phyloP scores from a whole-genome alignment of 1,284 basidiomycete species.

The Sparassis latifolia region DNA sequence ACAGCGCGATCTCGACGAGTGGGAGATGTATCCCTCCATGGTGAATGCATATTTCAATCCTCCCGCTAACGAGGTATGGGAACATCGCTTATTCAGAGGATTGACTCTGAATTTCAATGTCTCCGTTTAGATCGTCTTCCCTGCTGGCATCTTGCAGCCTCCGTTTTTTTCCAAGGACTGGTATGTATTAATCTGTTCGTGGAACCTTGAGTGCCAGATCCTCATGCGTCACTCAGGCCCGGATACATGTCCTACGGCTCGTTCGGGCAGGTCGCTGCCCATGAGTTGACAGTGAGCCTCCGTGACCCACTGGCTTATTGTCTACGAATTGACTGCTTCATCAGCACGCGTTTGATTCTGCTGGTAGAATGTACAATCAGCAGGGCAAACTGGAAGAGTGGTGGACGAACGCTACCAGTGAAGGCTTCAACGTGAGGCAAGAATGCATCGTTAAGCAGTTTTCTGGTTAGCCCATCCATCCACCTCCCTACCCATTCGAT shows the following conservation, averaged over 20 bases:
- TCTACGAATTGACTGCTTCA: constrained; percentile 7
- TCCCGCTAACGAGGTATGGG: constrained; percentile 63
- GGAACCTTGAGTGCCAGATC: neutral
- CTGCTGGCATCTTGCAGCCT: constrained; percentile 89
- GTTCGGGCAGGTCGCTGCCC: constrained; percentile 85
- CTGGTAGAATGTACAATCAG: constrained; percentile 79
- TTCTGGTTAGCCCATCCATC: constrained; percentile 39
- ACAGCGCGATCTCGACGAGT: constrained; percentile 65
- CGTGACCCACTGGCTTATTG: neutral
- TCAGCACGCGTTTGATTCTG: constrained; percentile 90
- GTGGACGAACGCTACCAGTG: constrained; percentile 83
- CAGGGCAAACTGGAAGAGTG: constrained; percentile 80
- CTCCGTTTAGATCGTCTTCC: constrained; percentile 80
- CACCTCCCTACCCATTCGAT: neutral
- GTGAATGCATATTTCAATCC: constrained; percentile 83
- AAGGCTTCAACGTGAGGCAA: constrained; percentile 78
- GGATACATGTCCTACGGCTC: constrained; percentile 87
- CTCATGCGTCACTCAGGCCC: constrained; percentile 45
- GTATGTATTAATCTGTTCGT: constrained; percentile 33
- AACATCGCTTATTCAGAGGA: constrained; percentile 3
- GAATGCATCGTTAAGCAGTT: constrained; percentile 90
- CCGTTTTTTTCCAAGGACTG: constrained; percentile 88
- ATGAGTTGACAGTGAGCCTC: constrained; percentile 73
- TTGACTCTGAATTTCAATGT: neutral
- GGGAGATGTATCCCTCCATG: constrained; percentile 84